phyloP scores from a whole-genome alignment of 108 stramenopile genomes.

The Skeletonema tropicum region DNA sequence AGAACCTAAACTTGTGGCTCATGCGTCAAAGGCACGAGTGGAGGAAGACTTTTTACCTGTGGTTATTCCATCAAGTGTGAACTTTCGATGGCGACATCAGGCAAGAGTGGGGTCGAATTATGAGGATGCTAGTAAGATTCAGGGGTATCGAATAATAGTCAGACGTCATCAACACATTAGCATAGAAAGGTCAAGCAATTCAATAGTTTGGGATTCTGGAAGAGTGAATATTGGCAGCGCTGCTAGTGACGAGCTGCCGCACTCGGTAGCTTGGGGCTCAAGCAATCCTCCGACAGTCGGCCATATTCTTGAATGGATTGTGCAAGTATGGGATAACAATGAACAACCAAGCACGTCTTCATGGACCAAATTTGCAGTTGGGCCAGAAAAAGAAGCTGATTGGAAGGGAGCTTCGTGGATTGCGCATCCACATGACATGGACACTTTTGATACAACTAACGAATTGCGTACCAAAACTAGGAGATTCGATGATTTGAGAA shows the following conservation, averaged over 20 bases:
- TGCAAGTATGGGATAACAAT: slow-evolving; percentile 10
- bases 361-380: slow-evolving; percentile 28
- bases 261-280: too few relatives aligned
- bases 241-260: neutral
- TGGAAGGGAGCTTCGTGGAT: slow-evolving; percentile 40
- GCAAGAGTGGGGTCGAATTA: slow-evolving; percentile 21
- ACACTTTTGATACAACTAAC: slow-evolving; percentile 6
- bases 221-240: neutral
- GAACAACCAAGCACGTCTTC: slow-evolving; percentile 8
- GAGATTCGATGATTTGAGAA: too few relatives aligned
- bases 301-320: slow-evolving; percentile 29
- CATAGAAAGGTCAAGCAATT: too few relatives aligned
- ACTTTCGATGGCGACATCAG: slow-evolving; percentile 38
- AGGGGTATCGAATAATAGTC: slow-evolving; percentile 22
- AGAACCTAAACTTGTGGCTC: slow-evolving; percentile 11
- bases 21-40: neutral
- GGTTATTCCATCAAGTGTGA: slow-evolving; percentile 15
- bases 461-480: too few relatives aligned
- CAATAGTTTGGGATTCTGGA: neutral
- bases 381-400: slow-evolving; percentile 21
- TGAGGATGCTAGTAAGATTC: slow-evolving; percentile 17
- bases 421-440: slow-evolving; percentile 35
- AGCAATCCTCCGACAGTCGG: neutral
- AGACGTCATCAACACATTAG: neutral
- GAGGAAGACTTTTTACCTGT: slow-evolving; percentile 41